A percentile compares a stretch with the other conserved stretches of the same genome.
These are phyloP conservation scores for Trichoderma koningii DNA, from an alignment of 2,329 filamentous ascomycete genomes.

Conservation along the genomic window DNA sequence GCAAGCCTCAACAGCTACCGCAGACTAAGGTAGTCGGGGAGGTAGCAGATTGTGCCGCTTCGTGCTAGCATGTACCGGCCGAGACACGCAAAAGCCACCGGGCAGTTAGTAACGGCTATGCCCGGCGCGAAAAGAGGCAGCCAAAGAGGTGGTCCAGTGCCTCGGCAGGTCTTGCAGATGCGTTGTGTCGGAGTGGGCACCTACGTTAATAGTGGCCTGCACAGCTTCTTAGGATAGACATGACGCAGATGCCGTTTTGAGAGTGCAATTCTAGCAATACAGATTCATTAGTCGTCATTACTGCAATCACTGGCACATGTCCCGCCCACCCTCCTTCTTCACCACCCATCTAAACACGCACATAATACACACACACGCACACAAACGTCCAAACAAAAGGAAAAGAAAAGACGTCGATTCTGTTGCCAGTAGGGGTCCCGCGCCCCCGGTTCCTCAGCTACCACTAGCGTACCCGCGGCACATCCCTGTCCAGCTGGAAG, in stretches of 20 bases:
- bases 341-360: neutral
- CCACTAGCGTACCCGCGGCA: conserved; percentile 22
- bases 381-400: neutral
- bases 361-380: neutral
- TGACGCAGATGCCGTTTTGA: no score
- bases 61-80: neutral
- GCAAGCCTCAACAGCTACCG: no score
- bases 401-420: neutral
- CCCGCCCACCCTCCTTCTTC: neutral
- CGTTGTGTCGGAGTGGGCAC: no score
- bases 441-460: neutral
- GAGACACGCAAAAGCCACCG: neutral
- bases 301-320: neutral
- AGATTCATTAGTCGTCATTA: no score
- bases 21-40: no score
- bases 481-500: conserved; percentile 31
- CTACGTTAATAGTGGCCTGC: no score
- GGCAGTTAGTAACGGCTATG: neutral
- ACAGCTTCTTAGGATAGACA: neutral
- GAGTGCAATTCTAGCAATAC: no score
- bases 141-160: neutral
- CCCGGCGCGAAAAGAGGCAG: conserved; percentile 14
- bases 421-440: neutral
- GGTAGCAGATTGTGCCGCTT: no score
- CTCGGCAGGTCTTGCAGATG: no score